Percentiles rank a stretch among this genome's conserved stretches.
Conservation (phyloP, 768 basidiomycete species). For the Exidia glandulosa region DNA sequence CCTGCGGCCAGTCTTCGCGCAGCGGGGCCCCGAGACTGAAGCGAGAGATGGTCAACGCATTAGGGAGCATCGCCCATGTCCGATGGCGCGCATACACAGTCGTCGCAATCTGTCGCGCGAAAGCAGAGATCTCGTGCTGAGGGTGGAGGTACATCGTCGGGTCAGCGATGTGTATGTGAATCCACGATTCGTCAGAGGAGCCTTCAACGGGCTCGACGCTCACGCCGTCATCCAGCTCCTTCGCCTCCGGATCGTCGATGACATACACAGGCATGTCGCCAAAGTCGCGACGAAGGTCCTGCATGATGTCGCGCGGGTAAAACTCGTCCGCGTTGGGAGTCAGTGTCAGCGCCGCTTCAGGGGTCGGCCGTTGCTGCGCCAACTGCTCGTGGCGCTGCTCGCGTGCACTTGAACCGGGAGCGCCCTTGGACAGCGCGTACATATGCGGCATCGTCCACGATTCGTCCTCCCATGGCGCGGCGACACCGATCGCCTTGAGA, state of each 20-base stretch:
- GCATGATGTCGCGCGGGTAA: conserved; percentile 50
- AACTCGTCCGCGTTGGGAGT: conserved; percentile 55
- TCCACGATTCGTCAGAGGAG: conserved; percentile 56
- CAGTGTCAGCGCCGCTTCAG: conserved; percentile 14
- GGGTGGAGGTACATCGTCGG: conserved; percentile 73
- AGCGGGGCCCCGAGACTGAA: conserved; percentile 35
- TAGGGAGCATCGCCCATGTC: conserved; percentile 65
- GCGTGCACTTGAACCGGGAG: neutral
- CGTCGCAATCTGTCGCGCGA: conserved; percentile 40
- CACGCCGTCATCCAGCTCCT: conserved; percentile 90
- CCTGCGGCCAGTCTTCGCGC: conserved; percentile 11
- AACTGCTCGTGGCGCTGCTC: conserved; percentile 10
- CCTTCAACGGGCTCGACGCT: conserved; percentile 61
- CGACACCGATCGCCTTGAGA: conserved; percentile 59
- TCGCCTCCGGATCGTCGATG: conserved; percentile 67
- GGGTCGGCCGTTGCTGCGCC: conserved; percentile 23
- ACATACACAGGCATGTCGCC: conserved; percentile 72
- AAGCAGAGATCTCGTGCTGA: conserved; percentile 45
- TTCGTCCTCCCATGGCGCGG: conserved; percentile 72
- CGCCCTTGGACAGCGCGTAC: neutral
- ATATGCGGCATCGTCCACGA: conserved; percentile 1
- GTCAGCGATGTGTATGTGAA: conserved; percentile 90
- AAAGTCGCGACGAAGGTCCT: conserved; percentile 75
- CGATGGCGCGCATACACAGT: conserved; percentile 58
- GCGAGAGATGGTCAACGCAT: conserved; percentile 30